Base-by-base conservation (phyloP, 2,329 filamentous ascomycete species). In the Colletotrichum tanaceti region DNA sequence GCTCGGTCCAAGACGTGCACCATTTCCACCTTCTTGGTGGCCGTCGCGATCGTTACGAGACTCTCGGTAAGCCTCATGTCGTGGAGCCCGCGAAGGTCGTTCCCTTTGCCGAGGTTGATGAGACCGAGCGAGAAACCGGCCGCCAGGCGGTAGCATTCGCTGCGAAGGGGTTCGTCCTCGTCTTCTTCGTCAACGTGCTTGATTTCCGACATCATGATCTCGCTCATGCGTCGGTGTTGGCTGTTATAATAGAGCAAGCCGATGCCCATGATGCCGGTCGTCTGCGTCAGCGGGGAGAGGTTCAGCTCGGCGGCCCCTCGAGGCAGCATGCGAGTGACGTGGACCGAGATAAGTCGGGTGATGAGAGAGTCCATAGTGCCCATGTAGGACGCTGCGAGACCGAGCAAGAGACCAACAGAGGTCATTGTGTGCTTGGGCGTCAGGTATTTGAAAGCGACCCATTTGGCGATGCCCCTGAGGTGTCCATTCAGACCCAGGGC, bases 401-500 rank as follows among this genome's bases (percentile, higher is more conserved):
- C 96, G 0, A 99, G 85, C 3, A 99, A 85, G n/a, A 99, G 84
- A 11, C 96, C 96, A 63, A 99, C 95, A 0, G 96, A 98, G 28
- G 96, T 98, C 96, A 99, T 99, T 32, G 94, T 97, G 79, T 99
- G 97, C 76, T 99, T 99, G 1, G 96, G 95, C 0, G 96, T 99
- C n/a, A 99, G 84, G 73, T 99, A 99, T 76, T 98, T 98, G 86
- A 98, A 99, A 10, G 94, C 95, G 50, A 99, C 91, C 95, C 96
- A 99, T 82, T 98, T 98, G 3, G 96, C 96, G 35, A 99, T 87
- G 9, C 90, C 91, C 73, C 93, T 96, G n/a, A 99, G 83, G 80
- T 99, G 97, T 0, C 96, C 97, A 74, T 98, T 98, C 28, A 99
- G 83, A 4, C 96, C 96, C 5, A 99, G 85, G 5, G 94, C 96